Evolutionary conservation across 2,329 filamentous ascomycete genomes (phyloP).

Genomic region (Plenodomus biglobosus): DNA sequence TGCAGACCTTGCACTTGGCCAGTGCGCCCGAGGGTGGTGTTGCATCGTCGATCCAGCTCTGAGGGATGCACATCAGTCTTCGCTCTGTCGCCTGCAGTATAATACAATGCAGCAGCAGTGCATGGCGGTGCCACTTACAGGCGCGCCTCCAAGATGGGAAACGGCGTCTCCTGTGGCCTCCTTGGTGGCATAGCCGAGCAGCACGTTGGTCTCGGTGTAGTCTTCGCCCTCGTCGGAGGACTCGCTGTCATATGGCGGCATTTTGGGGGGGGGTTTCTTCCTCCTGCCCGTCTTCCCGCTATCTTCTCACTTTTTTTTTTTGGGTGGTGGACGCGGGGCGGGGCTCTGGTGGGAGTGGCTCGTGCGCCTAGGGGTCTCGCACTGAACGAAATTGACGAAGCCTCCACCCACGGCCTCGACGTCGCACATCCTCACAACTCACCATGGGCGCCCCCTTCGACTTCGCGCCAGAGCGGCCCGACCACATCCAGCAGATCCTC

Average conservation of each 20-base stretch:
- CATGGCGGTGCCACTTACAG: conserved; percentile 65
- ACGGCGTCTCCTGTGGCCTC: conserved; percentile 79
- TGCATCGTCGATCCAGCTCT: conserved; percentile 79
- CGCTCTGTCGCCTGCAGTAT: conserved; percentile 4
- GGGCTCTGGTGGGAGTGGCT: conserved; percentile 7
- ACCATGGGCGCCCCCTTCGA: conserved; percentile 65
- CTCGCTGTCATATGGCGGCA: conserved; percentile 85
- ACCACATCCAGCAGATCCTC: conserved; percentile 89
- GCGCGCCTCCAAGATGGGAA: conserved; percentile 82
- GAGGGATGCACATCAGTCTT: conserved; percentile 8
- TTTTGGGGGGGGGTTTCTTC: no score
- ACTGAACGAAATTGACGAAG: conserved; percentile 23
- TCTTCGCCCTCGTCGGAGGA: conserved; percentile 69
- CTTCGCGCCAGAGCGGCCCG: conserved; percentile 87
- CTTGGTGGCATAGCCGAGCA: conserved; percentile 84
- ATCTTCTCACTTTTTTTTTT: conserved; percentile 9
- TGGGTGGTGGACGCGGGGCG: conserved; percentile 10
- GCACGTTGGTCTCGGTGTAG: conserved; percentile 80
- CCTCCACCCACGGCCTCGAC: conserved; percentile 15
- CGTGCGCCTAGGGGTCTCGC: conserved; percentile 7
- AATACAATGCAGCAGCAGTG: no score
- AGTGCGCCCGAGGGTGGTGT: conserved; percentile 73
- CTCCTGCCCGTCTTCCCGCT: neutral
- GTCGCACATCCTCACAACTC: conserved; percentile 32
- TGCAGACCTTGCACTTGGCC: conserved; percentile 85